A percentile compares a stretch with the other conserved stretches of the same genome.
phyloP scores from a whole-genome alignment of 2,329 filamentous ascomycete genomes.

The Botrytis elliptica region DNA sequence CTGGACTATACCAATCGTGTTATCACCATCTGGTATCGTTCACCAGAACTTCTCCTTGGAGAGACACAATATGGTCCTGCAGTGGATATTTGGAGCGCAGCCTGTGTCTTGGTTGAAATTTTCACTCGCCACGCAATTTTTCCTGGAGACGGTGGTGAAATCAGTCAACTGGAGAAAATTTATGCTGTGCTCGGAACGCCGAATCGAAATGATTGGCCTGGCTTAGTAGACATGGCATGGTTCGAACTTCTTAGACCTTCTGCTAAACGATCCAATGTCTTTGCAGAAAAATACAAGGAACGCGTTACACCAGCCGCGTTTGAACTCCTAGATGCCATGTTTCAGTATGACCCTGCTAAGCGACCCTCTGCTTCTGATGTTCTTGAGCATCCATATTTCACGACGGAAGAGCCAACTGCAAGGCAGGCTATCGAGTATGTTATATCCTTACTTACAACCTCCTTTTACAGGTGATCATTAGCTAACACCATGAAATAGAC shows the following conservation, averaged over 20 bases:
- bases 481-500: conserved; percentile 43
- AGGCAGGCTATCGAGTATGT: conserved; percentile 79
- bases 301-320: conserved; percentile 77
- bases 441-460: not conserved
- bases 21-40: conserved; percentile 97
- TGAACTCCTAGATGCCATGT: conserved; percentile 79
- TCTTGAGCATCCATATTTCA: conserved; percentile 85
- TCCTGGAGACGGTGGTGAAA: conserved; percentile 91
- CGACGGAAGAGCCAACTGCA: conserved; percentile 72
- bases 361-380: conserved; percentile 82
- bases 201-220: conserved; percentile 80
- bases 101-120: conserved; percentile 94
- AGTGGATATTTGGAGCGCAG: conserved; percentile 95
- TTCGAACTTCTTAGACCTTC: conserved; percentile 85
- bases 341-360: conserved; percentile 81
- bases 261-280: conserved; percentile 69
- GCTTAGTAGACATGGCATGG: conserved; percentile 92
- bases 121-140: conserved; percentile 94
- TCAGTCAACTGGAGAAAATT: conserved; percentile 95
- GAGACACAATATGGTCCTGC: conserved; percentile 88
- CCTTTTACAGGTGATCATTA: conserved; percentile 1
- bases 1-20: conserved; percentile 98
- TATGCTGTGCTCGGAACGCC: conserved; percentile 90
- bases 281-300: conserved; percentile 79
- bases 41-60: conserved; percentile 84